A percentile compares a stretch with the other conserved stretches of the same genome.
Evolutionary conservation across 108 stramenopile species (phyloP).

Genomic region (Cyclotella kingstonii): DNA sequence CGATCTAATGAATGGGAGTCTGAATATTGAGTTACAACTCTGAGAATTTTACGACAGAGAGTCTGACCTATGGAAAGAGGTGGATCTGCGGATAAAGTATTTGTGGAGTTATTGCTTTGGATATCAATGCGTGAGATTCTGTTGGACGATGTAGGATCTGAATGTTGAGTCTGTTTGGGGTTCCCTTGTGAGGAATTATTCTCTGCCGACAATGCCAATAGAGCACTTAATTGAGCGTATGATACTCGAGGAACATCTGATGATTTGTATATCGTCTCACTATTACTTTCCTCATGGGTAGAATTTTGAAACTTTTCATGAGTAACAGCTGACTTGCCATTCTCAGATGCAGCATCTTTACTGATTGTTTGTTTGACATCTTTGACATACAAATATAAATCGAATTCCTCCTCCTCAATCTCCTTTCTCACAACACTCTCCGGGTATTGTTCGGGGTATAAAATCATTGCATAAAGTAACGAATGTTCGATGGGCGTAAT

Average conservation of each 20-base stretch:
- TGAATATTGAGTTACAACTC: constrained; percentile 47
- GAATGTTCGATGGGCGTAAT: constrained; percentile 58
- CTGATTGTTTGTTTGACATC: background rate
- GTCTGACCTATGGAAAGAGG: constrained; percentile 25
- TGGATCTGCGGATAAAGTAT: too few species aligned
- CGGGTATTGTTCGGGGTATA: constrained; percentile 50
- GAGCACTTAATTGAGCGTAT: constrained; percentile 59
- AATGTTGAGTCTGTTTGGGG: constrained; percentile 15
- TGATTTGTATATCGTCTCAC: background rate
- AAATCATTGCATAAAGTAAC: constrained; percentile 50
- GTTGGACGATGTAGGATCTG: background rate
- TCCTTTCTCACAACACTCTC: constrained; percentile 40
- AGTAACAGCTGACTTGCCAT: background rate
- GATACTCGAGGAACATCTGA: constrained; percentile 41
- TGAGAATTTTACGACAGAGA: constrained; percentile 46
- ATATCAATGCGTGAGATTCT: constrained; percentile 2
- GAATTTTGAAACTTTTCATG: background rate
- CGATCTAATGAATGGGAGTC: constrained; percentile 47
- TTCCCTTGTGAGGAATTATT: constrained; percentile 39
- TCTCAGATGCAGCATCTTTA: background rate
- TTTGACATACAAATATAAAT: constrained; percentile 47
- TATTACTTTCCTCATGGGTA: background rate
- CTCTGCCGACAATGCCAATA: constrained; percentile 53
- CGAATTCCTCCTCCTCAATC: constrained; percentile 61
- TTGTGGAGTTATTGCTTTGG: background rate